Evolutionary conservation across 2,329 filamentous ascomycete genomes (phyloP), one percentile per base, ranked within the genome.

Genomic region (Colletotrichum sojae): DNA sequence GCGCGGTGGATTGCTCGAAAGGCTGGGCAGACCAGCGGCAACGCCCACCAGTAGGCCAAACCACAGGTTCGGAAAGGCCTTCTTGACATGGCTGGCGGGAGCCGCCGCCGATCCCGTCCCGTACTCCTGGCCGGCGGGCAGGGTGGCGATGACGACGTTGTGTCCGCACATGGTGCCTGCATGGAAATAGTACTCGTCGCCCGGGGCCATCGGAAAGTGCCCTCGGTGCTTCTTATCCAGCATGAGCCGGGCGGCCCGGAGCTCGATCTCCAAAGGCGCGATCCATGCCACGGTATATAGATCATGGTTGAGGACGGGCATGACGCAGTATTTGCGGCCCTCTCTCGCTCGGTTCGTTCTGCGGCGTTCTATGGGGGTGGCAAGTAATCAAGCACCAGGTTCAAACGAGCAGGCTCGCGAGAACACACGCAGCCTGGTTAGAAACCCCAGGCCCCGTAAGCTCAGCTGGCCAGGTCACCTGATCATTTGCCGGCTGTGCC

Each of bases 31-130:
- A 0, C 79, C 80, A 0, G 78, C 76, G 5, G 77, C 78, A 10
- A 82, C 74, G 25, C 80, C 79, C 10, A 82, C 78, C 1, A 82
- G 72, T 1, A 83, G 71, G 0, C 78, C 77, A 40, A 80, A 79
- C 74, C 77, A 78, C 15, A 83, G 72, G 54, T 80, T 80, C 0
- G 76, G 76, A 27, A 81, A 81, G 52, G 74, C 76, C 18, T 52
- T 76, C 57, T 77, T 80, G 10, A 81, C 71, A 48, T 82, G 76
- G 36, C 75, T 75, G 0, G 77, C 78, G 0, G 82, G 74, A 5
- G 76, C 75, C 1, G 77, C 76, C 1, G 78, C 77, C 3, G 79
- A 78, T 5, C 72, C 74, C 0, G 73, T 80, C 18, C 78, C 79
- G 55, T 80, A 81, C 58, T 75, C 75, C 39, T 81, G 75, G 9